Conservation (phyloP, 345 rosid species). For the Punica granatum region DNA sequence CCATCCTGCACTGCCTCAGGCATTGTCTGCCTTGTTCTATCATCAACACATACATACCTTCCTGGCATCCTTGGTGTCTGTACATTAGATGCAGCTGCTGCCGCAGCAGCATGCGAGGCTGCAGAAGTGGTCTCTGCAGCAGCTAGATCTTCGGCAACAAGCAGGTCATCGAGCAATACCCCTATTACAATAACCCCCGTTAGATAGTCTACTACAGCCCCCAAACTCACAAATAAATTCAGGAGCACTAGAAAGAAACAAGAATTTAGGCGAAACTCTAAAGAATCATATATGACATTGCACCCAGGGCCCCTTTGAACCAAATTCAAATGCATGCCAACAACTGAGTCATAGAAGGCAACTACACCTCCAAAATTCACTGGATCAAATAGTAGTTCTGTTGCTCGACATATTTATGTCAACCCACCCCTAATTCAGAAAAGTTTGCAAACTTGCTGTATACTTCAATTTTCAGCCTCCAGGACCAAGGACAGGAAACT, state of each 20-base stretch:
- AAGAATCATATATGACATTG: not conserved
- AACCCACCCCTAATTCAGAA: not conserved
- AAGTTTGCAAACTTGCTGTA: not conserved
- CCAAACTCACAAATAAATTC: not conserved
- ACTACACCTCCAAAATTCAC: not conserved
- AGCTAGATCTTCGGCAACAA: conserved; percentile 97
- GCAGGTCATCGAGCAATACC: conserved; percentile 94
- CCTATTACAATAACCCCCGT: conserved; percentile 39
- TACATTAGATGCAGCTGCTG: conserved; percentile 69
- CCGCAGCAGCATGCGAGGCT: conserved; percentile 98
- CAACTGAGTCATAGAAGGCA: not conserved
- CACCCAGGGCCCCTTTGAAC: not conserved
- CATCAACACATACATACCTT: conserved; percentile 76
- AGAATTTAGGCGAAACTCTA: not conserved
- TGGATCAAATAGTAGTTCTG: not conserved
- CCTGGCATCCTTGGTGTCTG: conserved; percentile 58
- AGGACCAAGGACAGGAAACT: not conserved
- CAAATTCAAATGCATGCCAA: not conserved
- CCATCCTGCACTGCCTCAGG: conserved; percentile 68
- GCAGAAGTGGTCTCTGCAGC: conserved; percentile 98
- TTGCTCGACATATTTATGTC: not conserved
- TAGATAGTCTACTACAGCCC: conserved; percentile 2
- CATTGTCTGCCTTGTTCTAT: conserved; percentile 60
- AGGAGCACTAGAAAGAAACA: not conserved
- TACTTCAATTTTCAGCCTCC: not conserved